Evolutionary conservation across 345 rosid species (phyloP), one percentile per base, ranked within the genome.

Genomic region (Eucalyptus tenuipes): DNA sequence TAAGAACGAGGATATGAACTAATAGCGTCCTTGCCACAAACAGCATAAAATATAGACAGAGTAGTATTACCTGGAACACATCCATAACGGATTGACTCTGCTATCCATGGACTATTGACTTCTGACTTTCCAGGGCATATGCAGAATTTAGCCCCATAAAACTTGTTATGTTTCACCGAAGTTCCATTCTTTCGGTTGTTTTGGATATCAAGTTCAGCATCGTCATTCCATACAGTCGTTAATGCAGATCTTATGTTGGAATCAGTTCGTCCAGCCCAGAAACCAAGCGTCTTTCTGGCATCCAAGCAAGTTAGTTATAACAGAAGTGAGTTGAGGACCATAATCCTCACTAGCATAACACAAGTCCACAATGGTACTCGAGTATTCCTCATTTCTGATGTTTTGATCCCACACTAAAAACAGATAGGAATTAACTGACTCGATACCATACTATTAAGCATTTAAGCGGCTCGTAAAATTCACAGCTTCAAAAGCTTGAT

Each of bases 31-130:
- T 20, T 75, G 29, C 84, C 2, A 75, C 47, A 20, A 6, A 20
- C 84, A 40, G 47, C 47, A 75, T 40, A 75, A 40, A 75, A 75
- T 20, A 7, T 75, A 11, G 25, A 33, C 81, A 13, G 87, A 50
- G 64, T n/a, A 31, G 47, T 20, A 31, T 13, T 88, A 90, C 89
- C 91, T 84, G 91, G 91, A n/a, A 90, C 89, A 79, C 91, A 90
- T 68, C 89, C 89, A 31, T 90, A 88, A 86, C 59, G 89, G 71
- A 90, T 88, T 68, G 91, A 87, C 49, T 84, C 88, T 42, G 87
- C 89, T 31, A 90, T 85, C 29, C 79, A 55, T 7, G 75, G 82
- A 85, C 66, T 71, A 27, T 71, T 89, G 64, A 57, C 90, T 47
- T 71, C 86, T 13, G 87, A 88, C 20, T 88, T 86, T 42, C 87